Percentiles rank a stretch among this genome's conserved stretches.
Conservation (phyloP, 352 stramenopile genomes). For the Phytophthora kernoviae region DNA sequence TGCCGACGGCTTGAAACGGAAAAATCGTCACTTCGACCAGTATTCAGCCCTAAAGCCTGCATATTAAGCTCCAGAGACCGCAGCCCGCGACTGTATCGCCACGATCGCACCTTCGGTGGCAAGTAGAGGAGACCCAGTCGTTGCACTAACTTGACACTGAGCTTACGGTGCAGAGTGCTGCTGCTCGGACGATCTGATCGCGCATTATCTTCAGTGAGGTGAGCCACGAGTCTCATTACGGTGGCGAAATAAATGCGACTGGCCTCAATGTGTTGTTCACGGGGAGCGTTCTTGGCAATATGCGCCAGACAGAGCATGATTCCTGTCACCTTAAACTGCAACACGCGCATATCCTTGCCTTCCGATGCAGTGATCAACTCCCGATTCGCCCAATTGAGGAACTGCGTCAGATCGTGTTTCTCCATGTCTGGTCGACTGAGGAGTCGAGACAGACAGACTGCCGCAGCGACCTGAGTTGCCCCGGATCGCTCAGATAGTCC, state of each 20-base stretch:
- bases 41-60: constrained; percentile 42
- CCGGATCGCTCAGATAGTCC: constrained; percentile 84
- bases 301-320: constrained; percentile 83
- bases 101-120: constrained; percentile 93
- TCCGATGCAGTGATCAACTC: constrained; percentile 51
- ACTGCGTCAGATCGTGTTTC: constrained; percentile 84
- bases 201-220: constrained; percentile 61
- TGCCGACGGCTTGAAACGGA: constrained; percentile 5
- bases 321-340: constrained; percentile 82
- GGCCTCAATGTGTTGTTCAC: constrained; percentile 68
- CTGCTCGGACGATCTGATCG: constrained; percentile 46
- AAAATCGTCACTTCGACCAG: constrained; percentile 5
- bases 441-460: constrained; percentile 94
- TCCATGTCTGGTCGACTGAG: constrained; percentile 97
- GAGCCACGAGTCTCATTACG: constrained; percentile 72
- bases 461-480: constrained; percentile 91
- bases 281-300: constrained; percentile 79
- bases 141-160: constrained; percentile 97
- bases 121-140: constrained; percentile 95
- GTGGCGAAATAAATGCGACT: constrained; percentile 78
- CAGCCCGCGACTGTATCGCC: constrained; percentile 96
- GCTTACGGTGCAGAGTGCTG: constrained; percentile 91
- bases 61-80: constrained; percentile 94
- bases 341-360: constrained; percentile 41
- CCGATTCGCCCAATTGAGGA: constrained; percentile 89